Conservation (phyloP, 1,284 basidiomycete genomes). For the Uromyces viciae-fabae region DNA sequence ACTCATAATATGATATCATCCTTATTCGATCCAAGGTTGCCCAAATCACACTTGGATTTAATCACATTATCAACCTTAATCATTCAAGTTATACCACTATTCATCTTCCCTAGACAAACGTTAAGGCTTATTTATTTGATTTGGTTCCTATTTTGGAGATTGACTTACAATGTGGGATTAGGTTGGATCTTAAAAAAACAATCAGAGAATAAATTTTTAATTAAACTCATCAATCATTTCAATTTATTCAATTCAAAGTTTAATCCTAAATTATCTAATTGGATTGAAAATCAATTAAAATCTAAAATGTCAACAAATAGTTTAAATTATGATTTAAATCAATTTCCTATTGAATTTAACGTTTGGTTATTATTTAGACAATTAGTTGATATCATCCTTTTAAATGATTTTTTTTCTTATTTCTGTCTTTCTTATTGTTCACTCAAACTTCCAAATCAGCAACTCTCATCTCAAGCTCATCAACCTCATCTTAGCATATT, state of each 20-base stretch:
- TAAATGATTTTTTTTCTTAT: constrained; percentile 95
- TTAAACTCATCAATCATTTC: constrained; percentile 55
- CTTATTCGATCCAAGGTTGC: constrained; percentile 79
- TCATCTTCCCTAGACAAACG: constrained; percentile 60
- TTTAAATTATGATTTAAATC: constrained; percentile 29
- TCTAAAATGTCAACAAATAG: constrained; percentile 29
- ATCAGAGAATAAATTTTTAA: constrained; percentile 59
- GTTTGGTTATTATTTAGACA: constrained; percentile 87
- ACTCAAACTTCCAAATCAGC: constrained; percentile 23
- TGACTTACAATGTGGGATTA: constrained; percentile 85
- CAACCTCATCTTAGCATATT: constrained; percentile 59
- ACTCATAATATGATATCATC: constrained; percentile 92
- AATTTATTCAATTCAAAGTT: constrained; percentile 17
- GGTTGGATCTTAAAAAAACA: constrained; percentile 91
- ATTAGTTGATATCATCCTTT: constrained; percentile 86
- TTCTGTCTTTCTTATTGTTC: constrained; percentile 76
- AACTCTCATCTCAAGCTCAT: constrained; percentile 76
- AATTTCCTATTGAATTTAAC: constrained; percentile 52
- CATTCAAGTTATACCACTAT: constrained; percentile 74
- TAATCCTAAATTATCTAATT: constrained; percentile 53
- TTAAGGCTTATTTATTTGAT: constrained; percentile 69
- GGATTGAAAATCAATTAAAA: constrained; percentile 66
- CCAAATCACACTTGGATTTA: constrained; percentile 86
- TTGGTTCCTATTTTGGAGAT: constrained; percentile 90
- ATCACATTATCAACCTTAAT: constrained; percentile 75